Evolutionary conservation across 805 yeast genomes (phyloP), one percentile per base, ranked within the genome.

Genomic region (Barnettozyma wickerhamii): DNA sequence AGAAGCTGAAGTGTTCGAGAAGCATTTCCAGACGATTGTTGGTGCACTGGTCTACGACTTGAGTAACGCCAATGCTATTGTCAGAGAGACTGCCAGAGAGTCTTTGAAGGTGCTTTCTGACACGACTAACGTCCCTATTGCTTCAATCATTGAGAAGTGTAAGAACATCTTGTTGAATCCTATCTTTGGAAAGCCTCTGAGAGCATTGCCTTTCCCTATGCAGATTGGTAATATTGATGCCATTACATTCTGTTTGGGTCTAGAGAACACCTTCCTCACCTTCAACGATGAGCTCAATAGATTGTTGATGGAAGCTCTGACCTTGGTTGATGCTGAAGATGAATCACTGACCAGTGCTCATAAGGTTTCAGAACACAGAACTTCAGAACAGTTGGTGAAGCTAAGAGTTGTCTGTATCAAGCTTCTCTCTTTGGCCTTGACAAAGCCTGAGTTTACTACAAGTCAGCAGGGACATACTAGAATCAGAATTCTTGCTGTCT

Each of bases 201-300:
- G 99, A 48, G 99, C 99, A 0, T 70, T 93, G 46, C 99, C 99
- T 0, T 93, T 95, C 66, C 93, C 96, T 5, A 93, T 91, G 96
- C 99, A 95, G 64, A 93, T 93, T 42, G 99, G 99, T 28, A 90
- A 93, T 59, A 90, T 93, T 46, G 98, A 93, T 62, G 98, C 98
- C 1, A 86, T 93, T n/a, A 81, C 95, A 0, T 95, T 81, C 61
- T 91, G 97, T 56, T 66, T 93, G 43, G 79, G 83, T 1, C 68
- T 91, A 36, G 93, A 87, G 10, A 75, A 84, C 47, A 74, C 96
- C 0, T 89, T 91, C 51, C 66, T 91, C 49, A 81, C 82, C 9
- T 91, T 88, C 58, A 86, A 85, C 50, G 98, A 93, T 41, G 98
- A 95, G 56, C 65, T 93, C 44, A 84, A 82, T 44, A 68, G 99